Base-by-base conservation (phyloP, 768 basidiomycete genomes). In the Lanmaoa rubissima region DNA sequence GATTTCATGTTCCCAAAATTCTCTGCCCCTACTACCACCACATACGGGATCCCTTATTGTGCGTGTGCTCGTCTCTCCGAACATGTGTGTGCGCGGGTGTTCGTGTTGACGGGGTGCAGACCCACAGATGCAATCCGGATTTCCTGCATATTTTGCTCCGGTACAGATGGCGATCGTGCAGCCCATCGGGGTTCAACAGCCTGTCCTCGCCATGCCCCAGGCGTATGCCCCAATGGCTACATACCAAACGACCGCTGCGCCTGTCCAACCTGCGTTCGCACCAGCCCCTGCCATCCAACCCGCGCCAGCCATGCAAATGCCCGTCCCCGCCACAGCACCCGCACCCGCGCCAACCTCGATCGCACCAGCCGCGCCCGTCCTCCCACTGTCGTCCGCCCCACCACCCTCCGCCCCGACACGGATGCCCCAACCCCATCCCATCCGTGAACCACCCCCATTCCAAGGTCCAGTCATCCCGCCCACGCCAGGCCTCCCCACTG, bases 141-240 rank as follows among this genome's bases (percentile, higher is more conserved):
- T 54, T 60, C 68, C 71, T 35, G 35, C 61, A 6, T 72, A 73
- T 11, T 71, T 70, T 53, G 62, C 69, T 1, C 71, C 69, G 2
- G 57, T 72, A 11, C 63, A 60, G 49, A 61, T 71, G 61, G 55
- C 57, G 5, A 41, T 68, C 42, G 13, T 63, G 17, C 68, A 62
- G 19, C 69, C 69, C 14, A 34, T 50, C 14, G 64, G 60, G 5
- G 17, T 62, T 5, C 70, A 72, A n/a, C 70, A 73, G 34, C 71
- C 69, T 11, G 5, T 72, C 24, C 41, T 62, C 5, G 40, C 67
- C 28, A 67, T 70, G 67, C 67, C 69, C 7, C 69, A 70, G 36
- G 8, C 45, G 3, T 72, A 71, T 19, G 17, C 66, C 14, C 71
- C 69, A 12, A 61, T 73, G 47, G 55, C 60, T n/a, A n/a, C 57